Percentiles rank a stretch among this genome's conserved stretches.
Conservation (phyloP, 139 green algal genomes). For the Astrephomene gubernaculifera region DNA sequence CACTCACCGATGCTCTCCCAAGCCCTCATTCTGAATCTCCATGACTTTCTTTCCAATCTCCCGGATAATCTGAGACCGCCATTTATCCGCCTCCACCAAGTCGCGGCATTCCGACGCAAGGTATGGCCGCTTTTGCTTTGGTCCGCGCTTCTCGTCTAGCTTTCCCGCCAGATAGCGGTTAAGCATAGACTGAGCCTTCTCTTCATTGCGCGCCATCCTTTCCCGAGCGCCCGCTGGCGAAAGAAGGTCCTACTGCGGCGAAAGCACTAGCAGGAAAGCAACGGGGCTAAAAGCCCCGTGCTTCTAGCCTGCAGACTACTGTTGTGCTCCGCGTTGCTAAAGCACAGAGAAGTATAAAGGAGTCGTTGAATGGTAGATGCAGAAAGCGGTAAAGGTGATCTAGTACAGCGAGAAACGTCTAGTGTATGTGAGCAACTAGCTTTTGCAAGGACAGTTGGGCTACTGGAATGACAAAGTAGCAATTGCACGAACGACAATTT, state of each 20-base stretch:
- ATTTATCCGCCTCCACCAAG: conserved; percentile 95
- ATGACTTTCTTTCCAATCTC: conserved; percentile 98
- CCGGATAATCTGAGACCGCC: conserved; percentile 95
- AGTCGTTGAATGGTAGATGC: too few relatives aligned
- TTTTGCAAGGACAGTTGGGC: too few relatives aligned
- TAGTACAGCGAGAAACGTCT: too few relatives aligned
- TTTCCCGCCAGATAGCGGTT: conserved; percentile 92
- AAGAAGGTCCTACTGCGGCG: neutral
- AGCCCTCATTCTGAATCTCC: conserved; percentile 99
- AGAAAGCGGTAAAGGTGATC: too few relatives aligned
- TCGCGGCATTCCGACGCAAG: conserved; percentile 92
- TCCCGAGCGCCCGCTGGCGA: neutral
- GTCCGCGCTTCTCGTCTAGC: conserved; percentile 72
- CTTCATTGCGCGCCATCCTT: conserved; percentile 96
- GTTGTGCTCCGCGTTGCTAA: too few relatives aligned
- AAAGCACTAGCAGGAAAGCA: neutral
- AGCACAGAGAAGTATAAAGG: too few relatives aligned
- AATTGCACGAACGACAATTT: too few relatives aligned
- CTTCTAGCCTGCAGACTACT: conserved; percentile 7
- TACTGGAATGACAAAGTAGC: too few relatives aligned
- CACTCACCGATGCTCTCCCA: conserved; percentile 92
- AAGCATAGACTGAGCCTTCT: conserved; percentile 98
- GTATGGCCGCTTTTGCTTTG: conserved; percentile 85
- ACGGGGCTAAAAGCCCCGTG: conserved; percentile 14
- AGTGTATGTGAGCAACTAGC: too few relatives aligned